phyloP scores from a whole-genome alignment of 2,329 filamentous ascomycete genomes.

The Fusarium cicatricum region DNA sequence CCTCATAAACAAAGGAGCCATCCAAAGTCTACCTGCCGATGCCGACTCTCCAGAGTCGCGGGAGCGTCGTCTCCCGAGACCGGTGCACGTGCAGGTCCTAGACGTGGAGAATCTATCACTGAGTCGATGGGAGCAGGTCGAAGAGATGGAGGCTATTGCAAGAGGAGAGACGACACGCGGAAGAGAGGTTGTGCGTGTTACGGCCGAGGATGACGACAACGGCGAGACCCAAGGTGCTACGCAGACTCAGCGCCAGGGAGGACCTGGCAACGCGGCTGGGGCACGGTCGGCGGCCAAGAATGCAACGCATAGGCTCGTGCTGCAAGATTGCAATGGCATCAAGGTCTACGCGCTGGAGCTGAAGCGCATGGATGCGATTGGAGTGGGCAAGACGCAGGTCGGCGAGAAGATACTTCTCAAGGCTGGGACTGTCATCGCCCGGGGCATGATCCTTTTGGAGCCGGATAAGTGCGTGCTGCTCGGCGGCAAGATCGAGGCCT shows the following conservation, averaged over 20 bases:
- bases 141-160: slow-evolving; percentile 77
- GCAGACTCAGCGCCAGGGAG: slow-evolving; percentile 23
- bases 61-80: slow-evolving; percentile 64
- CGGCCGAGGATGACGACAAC: slow-evolving; percentile 53
- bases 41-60: slow-evolving; percentile 61
- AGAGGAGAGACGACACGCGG: slow-evolving; percentile 79
- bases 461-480: slow-evolving; percentile 73
- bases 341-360: slow-evolving; percentile 79
- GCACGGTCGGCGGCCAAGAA: slow-evolving; percentile 45
- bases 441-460: slow-evolving; percentile 82
- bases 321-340: slow-evolving; percentile 80
- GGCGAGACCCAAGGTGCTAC: slow-evolving; percentile 55
- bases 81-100: slow-evolving; percentile 81
- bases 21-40: slow-evolving; percentile 60
- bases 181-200: slow-evolving; percentile 80
- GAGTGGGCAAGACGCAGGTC: slow-evolving; percentile 71
- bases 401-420: slow-evolving; percentile 83
- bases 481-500: slow-evolving; percentile 85
- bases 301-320: slow-evolving; percentile 78
- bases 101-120: slow-evolving; percentile 85
- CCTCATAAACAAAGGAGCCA: slow-evolving; percentile 54
- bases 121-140: slow-evolving; percentile 87
- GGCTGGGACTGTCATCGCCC: slow-evolving; percentile 69
- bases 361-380: slow-evolving; percentile 69
- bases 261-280: slow-evolving; percentile 17